Evolutionary conservation across 192 early-diverging fungal genomes (phyloP), one percentile per base, ranked within the genome.

Genomic region (Linderina pennispora): DNA sequence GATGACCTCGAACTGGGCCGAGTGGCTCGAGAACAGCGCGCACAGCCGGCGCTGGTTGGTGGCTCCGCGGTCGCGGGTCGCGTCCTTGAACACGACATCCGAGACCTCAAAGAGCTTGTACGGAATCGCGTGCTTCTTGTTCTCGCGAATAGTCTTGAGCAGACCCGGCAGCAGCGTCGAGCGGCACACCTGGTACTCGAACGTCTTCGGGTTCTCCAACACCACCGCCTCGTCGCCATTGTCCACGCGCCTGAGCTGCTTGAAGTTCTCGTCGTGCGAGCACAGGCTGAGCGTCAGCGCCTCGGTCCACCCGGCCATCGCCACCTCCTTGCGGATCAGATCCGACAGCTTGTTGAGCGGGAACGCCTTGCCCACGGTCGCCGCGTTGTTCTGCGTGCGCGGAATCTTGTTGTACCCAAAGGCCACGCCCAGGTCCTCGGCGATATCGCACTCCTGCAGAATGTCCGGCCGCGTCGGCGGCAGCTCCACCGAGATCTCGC

Each of bases 261-360:
- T 77, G 60, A 93, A 99, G 80, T 94, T 97, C 61, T 99, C 94
- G 50, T 97, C 89, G 48, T 94, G 90, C 36, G 94, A 97, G 77
- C 97, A 99, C 81, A 98, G 78, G 36, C 86, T 95, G 55, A 99
- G 79, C 7, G 94, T 86, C 47, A 92, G 75, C 20, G 87, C 92
- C 64, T 99, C 97, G 23, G 87, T 94, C 78, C 85, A 99, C 19
- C 97, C 94, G 40, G 90, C 65, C 44, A 88, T 73, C 4, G 97
- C 94, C 43, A 90, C 57, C 62, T 97, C 93, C 32, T 77, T 61
- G 42, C 94, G 80, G 38, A 92, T 76, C 61, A 77, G 52, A 55
- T 99, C 97, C 17, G 84, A 78, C 48, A 99, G 66, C 75, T 95
- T 97, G 78, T 95, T 97, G 35, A 96, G 65, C 9, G 91, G 91